phyloP scores from a whole-genome alignment of 768 basidiomycete species.

The Suillus bovinus region DNA sequence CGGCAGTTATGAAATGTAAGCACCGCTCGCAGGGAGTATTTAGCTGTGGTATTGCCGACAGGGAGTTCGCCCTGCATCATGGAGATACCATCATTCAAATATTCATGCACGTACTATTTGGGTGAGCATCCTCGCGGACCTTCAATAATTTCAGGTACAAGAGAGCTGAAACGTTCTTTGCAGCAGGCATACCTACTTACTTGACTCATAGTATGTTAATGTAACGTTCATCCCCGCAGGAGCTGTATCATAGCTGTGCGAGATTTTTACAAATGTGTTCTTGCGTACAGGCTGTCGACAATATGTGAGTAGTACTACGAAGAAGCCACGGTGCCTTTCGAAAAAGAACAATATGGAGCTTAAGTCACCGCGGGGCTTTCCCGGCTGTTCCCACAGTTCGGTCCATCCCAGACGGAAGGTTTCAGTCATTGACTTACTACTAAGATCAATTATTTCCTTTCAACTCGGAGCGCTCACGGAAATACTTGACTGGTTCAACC shows the following conservation, averaged over 20 bases:
- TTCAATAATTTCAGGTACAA: slow-evolving; percentile 5
- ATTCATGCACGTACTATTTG: background rate
- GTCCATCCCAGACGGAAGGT: background rate
- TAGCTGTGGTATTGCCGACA: background rate
- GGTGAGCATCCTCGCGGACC: slow-evolving; percentile 4
- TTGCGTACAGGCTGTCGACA: background rate
- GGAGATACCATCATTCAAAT: slow-evolving; percentile 4
- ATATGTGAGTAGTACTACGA: background rate
- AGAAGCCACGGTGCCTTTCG: background rate
- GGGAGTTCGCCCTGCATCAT: background rate
- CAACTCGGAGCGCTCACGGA: background rate
- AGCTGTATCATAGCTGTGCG: no score
- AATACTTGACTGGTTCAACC: background rate
- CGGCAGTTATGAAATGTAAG: background rate
- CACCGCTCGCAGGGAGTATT: background rate
- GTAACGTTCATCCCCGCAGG: no score
- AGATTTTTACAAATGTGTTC: background rate
- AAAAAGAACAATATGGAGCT: background rate
- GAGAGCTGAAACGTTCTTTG: background rate
- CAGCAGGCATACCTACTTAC: background rate
- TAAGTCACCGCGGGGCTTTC: background rate
- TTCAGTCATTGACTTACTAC: background rate
- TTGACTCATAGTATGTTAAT: background rate
- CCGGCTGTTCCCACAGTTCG: background rate
- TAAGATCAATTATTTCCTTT: background rate